Percentiles rank a stretch among this genome's conserved stretches.
These are phyloP conservation scores for Neopestalotiopsis clavispora DNA, from an alignment of 2,329 filamentous ascomycete species.

Conservation along the genomic window DNA sequence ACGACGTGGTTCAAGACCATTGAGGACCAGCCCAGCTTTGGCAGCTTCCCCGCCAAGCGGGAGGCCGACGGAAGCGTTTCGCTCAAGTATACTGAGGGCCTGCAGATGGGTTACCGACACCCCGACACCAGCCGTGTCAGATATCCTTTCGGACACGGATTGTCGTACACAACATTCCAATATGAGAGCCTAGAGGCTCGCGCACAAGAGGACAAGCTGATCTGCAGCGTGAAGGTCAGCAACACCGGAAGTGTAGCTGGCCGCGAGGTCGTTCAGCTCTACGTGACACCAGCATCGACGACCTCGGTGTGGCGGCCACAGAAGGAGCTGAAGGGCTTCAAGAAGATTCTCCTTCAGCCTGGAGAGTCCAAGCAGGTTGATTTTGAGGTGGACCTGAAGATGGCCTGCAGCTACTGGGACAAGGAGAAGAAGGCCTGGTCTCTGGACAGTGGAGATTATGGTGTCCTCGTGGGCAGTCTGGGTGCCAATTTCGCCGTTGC, in stretches of 20 bases:
- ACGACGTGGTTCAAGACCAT: conserved; percentile 14
- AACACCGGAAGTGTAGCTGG: conserved; percentile 57
- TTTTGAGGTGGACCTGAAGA: background rate
- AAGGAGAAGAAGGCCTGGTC: conserved; percentile 3
- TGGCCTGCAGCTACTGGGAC: conserved; percentile 16
- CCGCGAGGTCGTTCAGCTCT: conserved; percentile 59
- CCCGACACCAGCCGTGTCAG: conserved; percentile 4
- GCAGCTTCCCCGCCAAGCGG: conserved; percentile 8
- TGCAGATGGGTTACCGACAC: conserved; percentile 14
- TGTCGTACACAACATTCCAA: conserved; percentile 56
- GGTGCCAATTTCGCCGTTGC: background rate
- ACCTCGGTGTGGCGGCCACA: conserved; percentile 19
- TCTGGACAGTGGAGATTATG: background rate
- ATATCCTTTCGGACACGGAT: conserved; percentile 36
- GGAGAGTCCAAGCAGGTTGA: conserved; percentile 6
- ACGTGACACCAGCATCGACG: conserved; percentile 38
- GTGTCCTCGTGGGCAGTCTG: background rate
- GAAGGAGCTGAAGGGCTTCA: conserved; percentile 24
- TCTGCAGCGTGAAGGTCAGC: conserved; percentile 42
- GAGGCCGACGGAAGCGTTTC: conserved; percentile 1
- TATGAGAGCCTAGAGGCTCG: conserved; percentile 52
- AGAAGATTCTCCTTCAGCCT: conserved; percentile 18
- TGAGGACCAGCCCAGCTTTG: conserved; percentile 3
- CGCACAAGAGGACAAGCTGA: background rate
- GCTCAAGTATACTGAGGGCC: conserved; percentile 11